Conservation (phyloP, 2,329 filamentous ascomycete species). For the Pseudogymnoascus sp. region DNA sequence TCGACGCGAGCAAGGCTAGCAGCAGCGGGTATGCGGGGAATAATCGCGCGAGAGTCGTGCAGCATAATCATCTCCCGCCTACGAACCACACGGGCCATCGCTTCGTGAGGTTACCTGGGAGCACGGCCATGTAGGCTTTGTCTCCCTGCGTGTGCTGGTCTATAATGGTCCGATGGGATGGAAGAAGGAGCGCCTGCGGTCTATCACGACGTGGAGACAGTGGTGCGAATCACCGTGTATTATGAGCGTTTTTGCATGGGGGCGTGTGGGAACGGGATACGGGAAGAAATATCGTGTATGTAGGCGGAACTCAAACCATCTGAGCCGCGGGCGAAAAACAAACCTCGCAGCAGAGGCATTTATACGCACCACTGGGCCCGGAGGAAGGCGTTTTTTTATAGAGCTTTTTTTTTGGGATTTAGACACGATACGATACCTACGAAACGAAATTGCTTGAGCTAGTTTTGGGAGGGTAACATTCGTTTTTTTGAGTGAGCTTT, state of each 20-base stretch:
- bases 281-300: not conserved
- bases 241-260: not conserved
- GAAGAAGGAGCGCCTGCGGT: not conserved
- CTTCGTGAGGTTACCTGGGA: constrained; percentile 23
- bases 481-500: not conserved
- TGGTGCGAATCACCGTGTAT: not conserved
- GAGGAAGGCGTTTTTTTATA: not conserved
- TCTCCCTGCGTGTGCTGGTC: not conserved
- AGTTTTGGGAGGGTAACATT: not conserved
- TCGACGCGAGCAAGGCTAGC: constrained; percentile 53
- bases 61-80: constrained; percentile 26
- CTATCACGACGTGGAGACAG: not conserved
- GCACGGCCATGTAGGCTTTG: constrained; percentile 19
- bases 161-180: not conserved
- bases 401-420: not conserved
- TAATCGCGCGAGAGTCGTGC: constrained; percentile 32
- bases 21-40: constrained; percentile 30
- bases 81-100: constrained; percentile 18
- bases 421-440: constrained; percentile 1
- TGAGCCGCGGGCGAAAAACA: not conserved
- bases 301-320: not conserved
- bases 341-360: not conserved
- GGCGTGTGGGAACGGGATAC: not conserved
- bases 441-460: constrained; percentile 2
- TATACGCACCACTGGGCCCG: not conserved